Evolutionary conservation across 148 eudicot genomes (phyloP).

Genomic region (Persicaria tinctoria): DNA sequence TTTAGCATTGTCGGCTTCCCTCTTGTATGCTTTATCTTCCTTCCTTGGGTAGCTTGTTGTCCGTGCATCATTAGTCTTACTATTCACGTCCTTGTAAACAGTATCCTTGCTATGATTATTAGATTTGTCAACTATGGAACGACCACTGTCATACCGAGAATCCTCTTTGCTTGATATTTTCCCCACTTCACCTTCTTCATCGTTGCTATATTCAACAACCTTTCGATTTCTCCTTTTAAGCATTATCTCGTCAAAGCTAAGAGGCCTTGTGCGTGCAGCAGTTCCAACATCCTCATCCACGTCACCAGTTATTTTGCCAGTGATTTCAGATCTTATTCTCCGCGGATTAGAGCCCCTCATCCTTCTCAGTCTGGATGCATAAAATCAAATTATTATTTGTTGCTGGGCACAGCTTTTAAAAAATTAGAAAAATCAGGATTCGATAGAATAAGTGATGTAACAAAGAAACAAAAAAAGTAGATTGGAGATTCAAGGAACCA

Average conservation of each 20-base stretch:
- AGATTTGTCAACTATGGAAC: slow-evolving; percentile 16
- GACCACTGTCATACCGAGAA: slow-evolving; percentile 15
- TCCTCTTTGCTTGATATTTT: slow-evolving; percentile 18
- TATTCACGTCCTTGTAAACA: slow-evolving; percentile 19
- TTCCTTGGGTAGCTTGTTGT: slow-evolving; percentile 32
- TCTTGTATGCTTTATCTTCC: slow-evolving; percentile 29
- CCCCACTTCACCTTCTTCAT: slow-evolving; percentile 23
- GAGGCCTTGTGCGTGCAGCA: slow-evolving; percentile 91
- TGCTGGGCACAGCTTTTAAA: background rate
- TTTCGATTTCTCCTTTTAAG: slow-evolving; percentile 56
- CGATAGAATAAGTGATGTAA: background rate
- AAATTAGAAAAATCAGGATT: background rate
- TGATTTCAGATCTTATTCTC: slow-evolving; percentile 35
- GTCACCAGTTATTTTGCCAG: slow-evolving; percentile 30
- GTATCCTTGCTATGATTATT: slow-evolving; percentile 25
- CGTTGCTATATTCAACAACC: slow-evolving; percentile 25
- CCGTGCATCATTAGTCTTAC: slow-evolving; percentile 28
- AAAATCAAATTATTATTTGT: background rate
- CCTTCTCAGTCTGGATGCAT: slow-evolving; percentile 19
- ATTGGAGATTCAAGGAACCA: background rate
- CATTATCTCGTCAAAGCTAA: slow-evolving; percentile 86
- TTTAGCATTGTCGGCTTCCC: slow-evolving; percentile 28
- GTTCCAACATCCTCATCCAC: slow-evolving; percentile 46
- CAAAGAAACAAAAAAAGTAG: background rate
- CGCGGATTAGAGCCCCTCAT: slow-evolving; percentile 51